These are phyloP conservation scores for Phylloporus sp. DNA, from an alignment of 768 basidiomycete species.

Conservation along the genomic window DNA sequence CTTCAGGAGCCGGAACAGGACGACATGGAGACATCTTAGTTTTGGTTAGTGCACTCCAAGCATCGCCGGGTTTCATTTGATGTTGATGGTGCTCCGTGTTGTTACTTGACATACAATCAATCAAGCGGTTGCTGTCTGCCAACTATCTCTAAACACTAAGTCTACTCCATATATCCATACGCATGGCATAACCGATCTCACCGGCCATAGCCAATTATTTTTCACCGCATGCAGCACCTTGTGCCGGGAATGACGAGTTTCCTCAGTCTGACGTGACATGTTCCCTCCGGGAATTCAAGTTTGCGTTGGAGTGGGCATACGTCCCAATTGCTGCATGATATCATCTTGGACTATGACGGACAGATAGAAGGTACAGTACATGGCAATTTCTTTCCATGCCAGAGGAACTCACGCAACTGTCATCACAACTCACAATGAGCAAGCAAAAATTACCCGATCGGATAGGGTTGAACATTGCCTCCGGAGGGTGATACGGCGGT, in stretches of 20 bases:
- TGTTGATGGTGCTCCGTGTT: neutral
- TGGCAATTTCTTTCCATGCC: conserved; percentile 5
- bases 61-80: neutral
- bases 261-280: too few relatives aligned
- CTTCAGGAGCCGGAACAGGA: conserved; percentile 43
- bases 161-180: neutral
- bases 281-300: conserved; percentile 2
- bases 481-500: too few relatives aligned
- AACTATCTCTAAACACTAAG: neutral
- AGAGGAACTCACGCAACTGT: conserved; percentile 5
- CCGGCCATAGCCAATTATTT: neutral
- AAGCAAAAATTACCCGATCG: too few relatives aligned
- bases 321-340: neutral
- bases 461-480: too few relatives aligned
- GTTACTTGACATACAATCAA: neutral
- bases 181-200: neutral
- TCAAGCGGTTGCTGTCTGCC: neutral
- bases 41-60: neutral
- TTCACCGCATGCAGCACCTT: neutral
- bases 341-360: neutral
- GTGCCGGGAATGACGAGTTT: neutral
- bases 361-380: conserved; percentile 4
- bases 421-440: conserved; percentile 1
- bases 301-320: neutral
- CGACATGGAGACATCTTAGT: conserved; percentile 31